These are phyloP conservation scores for Carex myosuroides DNA, from an alignment of 176 grass and related monocot species.

Conservation along the genomic window DNA sequence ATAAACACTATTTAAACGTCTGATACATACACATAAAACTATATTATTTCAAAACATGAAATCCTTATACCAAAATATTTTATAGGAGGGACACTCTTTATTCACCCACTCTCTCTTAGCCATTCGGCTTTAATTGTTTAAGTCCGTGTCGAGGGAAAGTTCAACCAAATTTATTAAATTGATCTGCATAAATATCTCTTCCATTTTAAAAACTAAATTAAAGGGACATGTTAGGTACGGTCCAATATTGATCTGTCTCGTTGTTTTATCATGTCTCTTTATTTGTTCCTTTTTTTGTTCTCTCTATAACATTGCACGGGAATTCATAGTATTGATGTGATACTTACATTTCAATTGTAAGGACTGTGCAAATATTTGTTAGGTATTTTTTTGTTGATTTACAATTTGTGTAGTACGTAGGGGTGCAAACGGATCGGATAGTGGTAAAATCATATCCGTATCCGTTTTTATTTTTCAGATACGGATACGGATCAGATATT, in stretches of 20 bases:
- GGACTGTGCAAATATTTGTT: too few species aligned
- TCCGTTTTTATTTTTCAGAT: too few species aligned
- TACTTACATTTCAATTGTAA: too few species aligned
- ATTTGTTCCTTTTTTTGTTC: neutral
- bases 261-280: neutral
- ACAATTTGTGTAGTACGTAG: too few species aligned
- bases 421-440: too few species aligned
- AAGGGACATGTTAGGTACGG: neutral
- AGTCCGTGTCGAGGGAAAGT: neutral
- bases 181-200: neutral
- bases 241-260: slow-evolving; percentile 2
- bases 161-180: neutral
- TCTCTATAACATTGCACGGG: neutral
- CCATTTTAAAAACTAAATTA: neutral
- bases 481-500: too few species aligned
- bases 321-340: neutral
- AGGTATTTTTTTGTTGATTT: too few species aligned
- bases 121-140: neutral
- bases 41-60: too few species aligned
- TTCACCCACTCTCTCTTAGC: neutral
- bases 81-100: neutral
- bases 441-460: too few species aligned
- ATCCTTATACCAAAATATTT: too few species aligned
- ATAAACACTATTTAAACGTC: too few species aligned
- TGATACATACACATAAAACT: too few species aligned